phyloP scores from a whole-genome alignment of 768 basidiomycete species.

The Russula dissimulans region DNA sequence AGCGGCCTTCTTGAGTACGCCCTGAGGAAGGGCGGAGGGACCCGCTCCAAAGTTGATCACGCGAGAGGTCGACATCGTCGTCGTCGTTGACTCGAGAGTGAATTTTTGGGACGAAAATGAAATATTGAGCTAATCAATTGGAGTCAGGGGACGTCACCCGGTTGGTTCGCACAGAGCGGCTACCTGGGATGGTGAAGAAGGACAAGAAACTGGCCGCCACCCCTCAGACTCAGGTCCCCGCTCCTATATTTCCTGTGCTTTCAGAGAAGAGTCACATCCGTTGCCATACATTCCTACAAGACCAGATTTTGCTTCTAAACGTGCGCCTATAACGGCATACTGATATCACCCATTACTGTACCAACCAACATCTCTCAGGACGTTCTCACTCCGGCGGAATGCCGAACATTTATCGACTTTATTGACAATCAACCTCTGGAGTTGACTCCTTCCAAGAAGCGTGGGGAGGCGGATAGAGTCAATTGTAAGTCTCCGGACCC shows the following conservation, averaged over 20 bases:
- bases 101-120: background rate
- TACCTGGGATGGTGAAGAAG: slow-evolving; percentile 7
- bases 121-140: background rate
- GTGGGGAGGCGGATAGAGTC: slow-evolving; percentile 60
- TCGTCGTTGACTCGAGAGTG: background rate
- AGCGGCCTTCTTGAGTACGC: slow-evolving; percentile 76
- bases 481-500: slow-evolving; percentile 42
- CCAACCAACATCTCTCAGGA: slow-evolving; percentile 30
- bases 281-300: slow-evolving; percentile 36
- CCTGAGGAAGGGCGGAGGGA: slow-evolving; percentile 83
- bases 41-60: slow-evolving; percentile 91
- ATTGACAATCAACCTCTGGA: slow-evolving; percentile 52
- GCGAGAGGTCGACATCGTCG: slow-evolving; percentile 36
- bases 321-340: slow-evolving; percentile 28
- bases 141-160: background rate
- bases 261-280: slow-evolving; percentile 10
- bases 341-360: background rate
- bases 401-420: slow-evolving; percentile 49
- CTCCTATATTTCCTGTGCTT: slow-evolving; percentile 5
- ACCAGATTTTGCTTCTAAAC: slow-evolving; percentile 56
- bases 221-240: background rate
- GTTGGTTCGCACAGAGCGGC: background rate
- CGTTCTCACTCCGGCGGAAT: slow-evolving; percentile 50
- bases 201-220: background rate
- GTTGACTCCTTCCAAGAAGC: slow-evolving; percentile 61